Evolutionary conservation across 345 rosid species (phyloP).

Genomic region (Pugionium dolabratum): DNA sequence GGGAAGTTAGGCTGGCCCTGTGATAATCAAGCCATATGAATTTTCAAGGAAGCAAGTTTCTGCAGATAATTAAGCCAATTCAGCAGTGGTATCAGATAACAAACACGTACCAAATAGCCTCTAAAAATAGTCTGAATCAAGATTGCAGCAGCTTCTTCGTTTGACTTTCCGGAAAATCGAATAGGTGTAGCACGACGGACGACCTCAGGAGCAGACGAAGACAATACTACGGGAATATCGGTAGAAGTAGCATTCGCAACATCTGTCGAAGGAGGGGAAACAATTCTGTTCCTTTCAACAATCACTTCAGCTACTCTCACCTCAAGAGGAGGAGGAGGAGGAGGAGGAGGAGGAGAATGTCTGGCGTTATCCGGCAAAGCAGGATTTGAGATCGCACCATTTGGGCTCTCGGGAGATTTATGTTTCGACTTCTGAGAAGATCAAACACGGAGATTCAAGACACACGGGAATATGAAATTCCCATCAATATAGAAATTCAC

Average conservation of each 20-base stretch:
- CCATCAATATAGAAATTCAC: constrained; percentile 39
- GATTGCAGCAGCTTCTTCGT: constrained; percentile 79
- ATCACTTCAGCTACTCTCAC: constrained; percentile 48
- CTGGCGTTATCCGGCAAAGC: constrained; percentile 37
- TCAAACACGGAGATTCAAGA: background rate
- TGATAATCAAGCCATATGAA: background rate
- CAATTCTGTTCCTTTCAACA: constrained; percentile 46
- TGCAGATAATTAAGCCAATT: background rate
- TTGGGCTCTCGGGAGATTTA: constrained; percentile 31
- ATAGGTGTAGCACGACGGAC: constrained; percentile 33
- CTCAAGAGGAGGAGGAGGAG: constrained; percentile 55
- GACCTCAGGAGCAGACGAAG: constrained; percentile 48
- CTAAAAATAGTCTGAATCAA: constrained; percentile 86
- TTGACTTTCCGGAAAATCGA: constrained; percentile 61
- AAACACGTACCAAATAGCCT: constrained; percentile 64
- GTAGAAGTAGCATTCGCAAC: constrained; percentile 43
- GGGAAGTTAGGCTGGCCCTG: too few species aligned
- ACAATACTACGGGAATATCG: constrained; percentile 35
- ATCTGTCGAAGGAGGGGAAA: constrained; percentile 38
- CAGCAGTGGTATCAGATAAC: background rate
- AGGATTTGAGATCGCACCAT: constrained; percentile 46
- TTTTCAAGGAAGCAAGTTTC: background rate
- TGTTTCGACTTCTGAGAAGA: constrained; percentile 36
- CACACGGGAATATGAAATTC: background rate
- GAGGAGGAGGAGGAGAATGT: constrained; percentile 40